Evolutionary conservation across 257 asterid genomes (phyloP).

Genomic region (Verbascum thapsus): DNA sequence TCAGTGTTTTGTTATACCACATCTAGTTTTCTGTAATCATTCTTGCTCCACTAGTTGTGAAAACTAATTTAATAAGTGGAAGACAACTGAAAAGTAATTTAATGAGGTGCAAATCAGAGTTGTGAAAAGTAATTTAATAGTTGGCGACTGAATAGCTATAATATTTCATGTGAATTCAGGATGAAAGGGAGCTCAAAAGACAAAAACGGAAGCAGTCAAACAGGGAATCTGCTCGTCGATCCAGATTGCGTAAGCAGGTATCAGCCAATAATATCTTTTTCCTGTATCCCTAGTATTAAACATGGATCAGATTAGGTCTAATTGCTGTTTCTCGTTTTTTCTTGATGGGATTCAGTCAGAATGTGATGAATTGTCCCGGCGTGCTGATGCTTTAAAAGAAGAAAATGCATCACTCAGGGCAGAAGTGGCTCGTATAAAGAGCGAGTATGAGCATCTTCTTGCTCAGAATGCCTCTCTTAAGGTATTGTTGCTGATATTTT

Average conservation of each 20-base stretch:
- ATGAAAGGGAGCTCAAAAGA: slow-evolving; percentile 84
- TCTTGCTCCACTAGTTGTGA: background rate
- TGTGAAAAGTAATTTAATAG: background rate
- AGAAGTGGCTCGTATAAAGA: slow-evolving; percentile 71
- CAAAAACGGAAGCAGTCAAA: slow-evolving; percentile 87
- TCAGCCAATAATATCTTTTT: slow-evolving; percentile 2
- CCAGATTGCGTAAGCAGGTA: slow-evolving; percentile 90
- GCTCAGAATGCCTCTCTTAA: slow-evolving; percentile 83
- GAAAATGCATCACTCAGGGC: slow-evolving; percentile 86
- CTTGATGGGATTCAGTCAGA: slow-evolving; percentile 64
- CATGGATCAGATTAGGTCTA: too few species aligned
- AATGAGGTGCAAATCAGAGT: too few species aligned
- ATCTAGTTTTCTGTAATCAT: slow-evolving; percentile 3
- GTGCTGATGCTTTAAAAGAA: slow-evolving; percentile 73
- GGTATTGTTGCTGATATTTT: slow-evolving; percentile 51
- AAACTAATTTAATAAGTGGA: background rate
- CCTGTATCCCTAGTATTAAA: background rate
- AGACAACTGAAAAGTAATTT: too few species aligned
- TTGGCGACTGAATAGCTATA: too few species aligned
- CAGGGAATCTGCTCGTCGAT: slow-evolving; percentile 87
- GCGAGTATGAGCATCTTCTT: slow-evolving; percentile 69
- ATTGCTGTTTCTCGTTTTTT: slow-evolving; percentile 24
- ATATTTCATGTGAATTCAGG: slow-evolving; percentile 50
- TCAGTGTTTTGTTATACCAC: background rate
- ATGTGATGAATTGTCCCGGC: slow-evolving; percentile 91